phyloP scores from a whole-genome alignment of 345 rosid genomes.

The Eucalyptus guilfoylei region DNA sequence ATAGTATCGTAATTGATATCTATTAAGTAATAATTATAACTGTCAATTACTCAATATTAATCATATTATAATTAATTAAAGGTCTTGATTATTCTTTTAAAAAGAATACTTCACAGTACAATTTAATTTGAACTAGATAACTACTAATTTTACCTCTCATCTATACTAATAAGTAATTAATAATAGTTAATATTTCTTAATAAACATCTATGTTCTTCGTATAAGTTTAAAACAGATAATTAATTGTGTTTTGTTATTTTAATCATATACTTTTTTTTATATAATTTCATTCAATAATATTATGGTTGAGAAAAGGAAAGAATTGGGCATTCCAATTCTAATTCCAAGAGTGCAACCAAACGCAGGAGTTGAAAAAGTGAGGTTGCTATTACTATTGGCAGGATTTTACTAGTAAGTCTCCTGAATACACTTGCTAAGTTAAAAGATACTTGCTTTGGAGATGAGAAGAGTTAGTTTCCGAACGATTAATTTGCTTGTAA shows the following conservation, averaged over 20 bases:
- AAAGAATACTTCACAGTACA: neutral
- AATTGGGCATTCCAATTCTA: neutral
- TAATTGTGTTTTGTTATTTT: too few relatives aligned
- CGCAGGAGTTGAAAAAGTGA: neutral
- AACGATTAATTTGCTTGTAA: neutral
- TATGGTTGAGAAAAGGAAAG: neutral
- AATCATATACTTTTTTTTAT: neutral
- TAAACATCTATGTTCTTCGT: neutral
- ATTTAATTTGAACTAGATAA: neutral
- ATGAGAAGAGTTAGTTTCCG: too few relatives aligned
- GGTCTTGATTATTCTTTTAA: neutral
- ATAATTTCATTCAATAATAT: neutral
- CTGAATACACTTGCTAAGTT: neutral
- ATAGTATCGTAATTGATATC: neutral
- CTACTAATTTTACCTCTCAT: neutral
- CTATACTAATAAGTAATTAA: neutral
- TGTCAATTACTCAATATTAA: neutral
- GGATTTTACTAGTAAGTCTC: neutral
- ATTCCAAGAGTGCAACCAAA: neutral
- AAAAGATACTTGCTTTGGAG: neutral
- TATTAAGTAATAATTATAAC: neutral
- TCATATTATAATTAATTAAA: neutral
- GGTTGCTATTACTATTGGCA: neutral
- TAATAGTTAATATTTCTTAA: neutral
- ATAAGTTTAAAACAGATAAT: neutral